Conservation (phyloP, 768 basidiomycete species). For the Dictyophora rubrovolvata region DNA sequence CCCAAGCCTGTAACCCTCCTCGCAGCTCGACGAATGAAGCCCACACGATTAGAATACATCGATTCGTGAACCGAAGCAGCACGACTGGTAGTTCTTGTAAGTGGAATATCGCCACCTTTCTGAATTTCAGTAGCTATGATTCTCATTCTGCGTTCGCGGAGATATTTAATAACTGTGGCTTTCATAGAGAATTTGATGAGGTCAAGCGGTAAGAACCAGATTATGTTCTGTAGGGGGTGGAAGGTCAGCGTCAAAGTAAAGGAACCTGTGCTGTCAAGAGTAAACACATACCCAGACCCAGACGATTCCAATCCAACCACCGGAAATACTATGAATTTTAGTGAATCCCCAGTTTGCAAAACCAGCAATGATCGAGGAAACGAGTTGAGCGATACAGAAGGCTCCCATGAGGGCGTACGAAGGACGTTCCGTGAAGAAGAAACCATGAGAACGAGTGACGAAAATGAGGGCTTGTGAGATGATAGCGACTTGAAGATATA, state of each 20-base stretch:
- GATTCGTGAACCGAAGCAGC: slow-evolving; percentile 85
- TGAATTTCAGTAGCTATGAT: slow-evolving; percentile 25
- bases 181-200: slow-evolving; percentile 96
- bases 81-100: slow-evolving; percentile 82
- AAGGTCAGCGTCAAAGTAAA: slow-evolving; percentile 4
- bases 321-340: slow-evolving; percentile 65
- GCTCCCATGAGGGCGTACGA: slow-evolving; percentile 82
- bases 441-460: slow-evolving; percentile 86
- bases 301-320: slow-evolving; percentile 94
- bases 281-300: slow-evolving; percentile 79
- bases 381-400: slow-evolving; percentile 87
- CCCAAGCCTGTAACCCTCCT: slow-evolving; percentile 76
- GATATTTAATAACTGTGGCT: slow-evolving; percentile 76
- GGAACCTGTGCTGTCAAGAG: neutral
- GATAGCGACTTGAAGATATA: slow-evolving; percentile 96
- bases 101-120: slow-evolving; percentile 50
- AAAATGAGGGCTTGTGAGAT: slow-evolving; percentile 98
- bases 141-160: slow-evolving; percentile 55
- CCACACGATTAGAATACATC: slow-evolving; percentile 89
- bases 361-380: slow-evolving; percentile 91
- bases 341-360: slow-evolving; percentile 96
- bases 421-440: slow-evolving; percentile 96
- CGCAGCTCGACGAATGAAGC: slow-evolving; percentile 82
- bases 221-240: slow-evolving; percentile 54
- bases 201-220: slow-evolving; percentile 96